Conservation (phyloP, 164 flowering plant species). For the Cinnamomum chago region DNA sequence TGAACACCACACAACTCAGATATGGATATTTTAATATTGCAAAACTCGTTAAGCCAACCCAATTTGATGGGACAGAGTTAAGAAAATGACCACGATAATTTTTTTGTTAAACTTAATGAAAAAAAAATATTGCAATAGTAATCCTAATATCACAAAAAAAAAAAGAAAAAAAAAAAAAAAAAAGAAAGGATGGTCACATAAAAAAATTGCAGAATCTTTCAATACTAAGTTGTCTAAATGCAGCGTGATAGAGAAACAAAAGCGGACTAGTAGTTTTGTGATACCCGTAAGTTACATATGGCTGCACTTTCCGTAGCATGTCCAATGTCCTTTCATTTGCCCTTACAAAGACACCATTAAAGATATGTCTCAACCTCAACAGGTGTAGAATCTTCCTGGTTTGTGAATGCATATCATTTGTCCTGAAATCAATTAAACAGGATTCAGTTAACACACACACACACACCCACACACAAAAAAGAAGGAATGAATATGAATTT, state of each 20-base stretch:
- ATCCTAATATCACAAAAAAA: no score
- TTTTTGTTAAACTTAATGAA: no score
- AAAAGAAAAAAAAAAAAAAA: no score
- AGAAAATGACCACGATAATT: no score
- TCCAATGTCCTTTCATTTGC: slow-evolving; percentile 50
- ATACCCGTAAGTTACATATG: slow-evolving; percentile 86
- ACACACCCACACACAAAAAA: slow-evolving; percentile 1
- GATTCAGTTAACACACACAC: neutral
- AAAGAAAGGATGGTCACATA: neutral
- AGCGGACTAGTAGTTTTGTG: neutral
- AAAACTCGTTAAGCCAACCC: no score
- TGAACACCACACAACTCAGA: no score
- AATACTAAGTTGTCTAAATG: neutral
- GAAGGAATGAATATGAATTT: neutral
- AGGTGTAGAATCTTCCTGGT: slow-evolving; percentile 48
- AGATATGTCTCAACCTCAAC: slow-evolving; percentile 42
- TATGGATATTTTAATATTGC: no score
- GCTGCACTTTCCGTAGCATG: slow-evolving; percentile 65
- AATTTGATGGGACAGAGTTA: no score
- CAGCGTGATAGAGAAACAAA: neutral
- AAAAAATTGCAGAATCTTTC: neutral
- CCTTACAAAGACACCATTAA: slow-evolving; percentile 62
- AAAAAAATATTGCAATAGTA: no score
- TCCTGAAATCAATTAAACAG: slow-evolving; percentile 28
- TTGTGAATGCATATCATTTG: slow-evolving; percentile 63